Evolutionary conservation across 2,329 filamentous ascomycete species (phyloP), one percentile per base, ranked within the genome.

Genomic region (Lachnellula occidentalis): DNA sequence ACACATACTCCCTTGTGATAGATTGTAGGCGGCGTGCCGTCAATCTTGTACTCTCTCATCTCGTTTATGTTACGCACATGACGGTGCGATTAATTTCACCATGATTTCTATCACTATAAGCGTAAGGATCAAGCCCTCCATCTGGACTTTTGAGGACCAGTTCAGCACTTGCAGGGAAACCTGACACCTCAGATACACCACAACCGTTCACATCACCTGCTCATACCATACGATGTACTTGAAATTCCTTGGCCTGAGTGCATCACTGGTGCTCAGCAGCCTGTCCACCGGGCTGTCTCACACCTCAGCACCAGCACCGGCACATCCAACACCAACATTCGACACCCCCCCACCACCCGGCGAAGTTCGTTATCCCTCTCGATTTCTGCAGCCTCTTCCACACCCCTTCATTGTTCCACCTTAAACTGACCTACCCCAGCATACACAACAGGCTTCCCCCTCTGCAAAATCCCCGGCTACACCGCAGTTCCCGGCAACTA

Each of bases 381-480:
- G 22, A 15, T 34, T 34, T 11, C n/a, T 11, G n/a, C 21, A 2
- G 41, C 41, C 5, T 43, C 19, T 75, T 67, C 59, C 37, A 37
- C 11, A 60, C 53, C 39, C 59, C 63, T 41, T 45, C 3, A 12
- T 66, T 36, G 31, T 54, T 31, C 53, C 52, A 19, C 54, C 56
- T 24, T 56, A 56, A 48, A 36, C 64, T 68, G 64, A 70, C 66
- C 34, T 50, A 63, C 63, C 39, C 61, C 58, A 47, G 56, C 48
- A 31, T 59, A 59, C 47, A 39, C 42, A 12, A 34, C 19, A 21
- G 59, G 57, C 24, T 54, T 49, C 39, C 57, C 58, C 14, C 41
- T 62, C 50, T 60, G 60, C 51, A 31, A 17, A n/a, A 37, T 59
- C 34, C 31, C 52, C 11, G 55, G 58, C 41, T 56, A 37, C 49